Evolutionary conservation across 1,139 yeast species (phyloP), one percentile per base, ranked within the genome.

Genomic region (Hansenula sp.): DNA sequence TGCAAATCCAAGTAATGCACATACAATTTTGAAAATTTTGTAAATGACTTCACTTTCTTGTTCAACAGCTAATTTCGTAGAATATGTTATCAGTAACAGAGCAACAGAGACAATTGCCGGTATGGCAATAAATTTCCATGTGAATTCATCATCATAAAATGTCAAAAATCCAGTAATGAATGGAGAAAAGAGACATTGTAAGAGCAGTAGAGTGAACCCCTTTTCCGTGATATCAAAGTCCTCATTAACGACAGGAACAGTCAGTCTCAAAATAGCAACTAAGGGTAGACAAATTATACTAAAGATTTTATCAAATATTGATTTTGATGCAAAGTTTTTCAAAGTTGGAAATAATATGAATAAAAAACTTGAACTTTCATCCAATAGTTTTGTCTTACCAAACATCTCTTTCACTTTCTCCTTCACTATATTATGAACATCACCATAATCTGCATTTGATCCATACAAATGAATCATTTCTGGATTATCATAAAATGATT

Each of bases 1-100:
- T 0, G 76, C 46, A 53, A 92, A 90, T 0, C 96, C 97, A 3
- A 73, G 30, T 1, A 70, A 44, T 0, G 87, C 59, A 3, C 70
- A 54, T 3, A 59, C 12, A 18, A 47, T 21, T 22, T 41, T 25
- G 27, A 37, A 25, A 3, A 33, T 14, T 14, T 41, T 35, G 9
- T 38, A 32, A 3, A 41, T 9, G 3, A 32, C 11, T 14, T 41
- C 26, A 14, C 20, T 25, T 7, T 37, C 29, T 10, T 40, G 29
- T 19, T 37, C 35, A 18, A 34, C 38, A 9, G 32, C 20, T 2
- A 18, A n/a, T 16, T 41, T 41, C 19, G 32, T 26, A 10, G 36
- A 42, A 13, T 43, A 43, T 11, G 21, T 40, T 9, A 29, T 32
- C 19, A 37, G 48, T 10, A 32, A 2, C 11, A 22, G 10, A 3